Evolutionary conservation across 2,329 filamentous ascomycete genomes (phyloP).

Genomic region (Chaetomium sp.): DNA sequence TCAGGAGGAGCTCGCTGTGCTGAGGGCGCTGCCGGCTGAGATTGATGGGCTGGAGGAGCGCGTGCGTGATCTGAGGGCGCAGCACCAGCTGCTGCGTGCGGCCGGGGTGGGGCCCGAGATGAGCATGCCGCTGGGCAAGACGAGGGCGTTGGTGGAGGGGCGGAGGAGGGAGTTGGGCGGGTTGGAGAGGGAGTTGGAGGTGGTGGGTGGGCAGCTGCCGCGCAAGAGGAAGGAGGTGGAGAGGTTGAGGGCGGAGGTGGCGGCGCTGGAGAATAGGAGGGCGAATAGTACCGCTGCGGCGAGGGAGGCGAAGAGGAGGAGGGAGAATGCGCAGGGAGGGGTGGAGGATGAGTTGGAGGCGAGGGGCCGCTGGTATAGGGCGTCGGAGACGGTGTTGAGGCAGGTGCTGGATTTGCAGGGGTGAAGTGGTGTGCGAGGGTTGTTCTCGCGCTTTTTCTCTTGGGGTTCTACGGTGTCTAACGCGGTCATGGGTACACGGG

Average conservation of each 20-base stretch:
- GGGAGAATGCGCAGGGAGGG: slow-evolving; percentile 66
- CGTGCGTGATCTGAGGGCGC: slow-evolving; percentile 39
- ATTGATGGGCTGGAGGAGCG: slow-evolving; percentile 49
- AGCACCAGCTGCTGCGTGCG: slow-evolving; percentile 24
- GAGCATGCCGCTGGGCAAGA: slow-evolving; percentile 61
- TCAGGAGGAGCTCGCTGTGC: slow-evolving; percentile 49
- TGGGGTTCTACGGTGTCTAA: background rate
- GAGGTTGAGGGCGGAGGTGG: slow-evolving; percentile 66
- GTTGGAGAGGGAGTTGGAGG: slow-evolving; percentile 65
- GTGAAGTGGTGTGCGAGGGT: slow-evolving; percentile 29
- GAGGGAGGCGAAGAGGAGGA: slow-evolving; percentile 69
- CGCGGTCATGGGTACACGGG: slow-evolving; percentile 1
- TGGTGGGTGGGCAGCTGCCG: slow-evolving; percentile 62
- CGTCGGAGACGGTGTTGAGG: slow-evolving; percentile 65
- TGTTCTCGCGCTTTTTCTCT: background rate
- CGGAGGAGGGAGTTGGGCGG: slow-evolving; percentile 55
- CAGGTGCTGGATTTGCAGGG: slow-evolving; percentile 62
- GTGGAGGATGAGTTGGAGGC: slow-evolving; percentile 75
- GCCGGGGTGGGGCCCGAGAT: slow-evolving; percentile 38
- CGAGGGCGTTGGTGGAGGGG: slow-evolving; percentile 54
- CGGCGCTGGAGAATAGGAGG: slow-evolving; percentile 67
- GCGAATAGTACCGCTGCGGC: slow-evolving; percentile 67
- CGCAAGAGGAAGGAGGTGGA: slow-evolving; percentile 69
- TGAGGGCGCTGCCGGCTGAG: slow-evolving; percentile 55
- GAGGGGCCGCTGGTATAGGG: slow-evolving; percentile 72